Conservation (phyloP, 106 monocot genomes). For the Amphibolis antarctica region DNA sequence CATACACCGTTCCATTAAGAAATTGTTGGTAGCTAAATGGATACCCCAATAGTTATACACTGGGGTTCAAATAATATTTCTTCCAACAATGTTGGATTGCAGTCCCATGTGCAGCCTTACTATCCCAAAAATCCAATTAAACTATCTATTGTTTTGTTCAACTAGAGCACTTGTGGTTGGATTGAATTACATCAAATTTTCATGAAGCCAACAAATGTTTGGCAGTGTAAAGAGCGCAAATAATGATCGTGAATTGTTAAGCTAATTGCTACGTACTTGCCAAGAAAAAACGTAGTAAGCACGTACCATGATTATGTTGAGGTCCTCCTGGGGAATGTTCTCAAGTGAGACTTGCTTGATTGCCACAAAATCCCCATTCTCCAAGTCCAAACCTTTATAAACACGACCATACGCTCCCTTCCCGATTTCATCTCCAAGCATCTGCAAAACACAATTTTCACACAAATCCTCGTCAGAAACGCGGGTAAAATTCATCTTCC, state of each 20-base stretch:
- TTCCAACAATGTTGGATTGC: too few relatives aligned
- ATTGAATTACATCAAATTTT: too few relatives aligned
- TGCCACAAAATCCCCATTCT: slow-evolving; percentile 96
- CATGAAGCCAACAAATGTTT: too few relatives aligned
- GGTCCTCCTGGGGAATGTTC: slow-evolving; percentile 95
- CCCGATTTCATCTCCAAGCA: slow-evolving; percentile 99
- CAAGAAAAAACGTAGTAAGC: neutral
- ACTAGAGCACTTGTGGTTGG: too few relatives aligned
- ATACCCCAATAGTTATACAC: neutral
- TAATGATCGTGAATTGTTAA: too few relatives aligned
- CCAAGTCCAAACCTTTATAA: slow-evolving; percentile 88
- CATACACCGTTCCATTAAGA: neutral
- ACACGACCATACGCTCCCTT: slow-evolving; percentile 99
- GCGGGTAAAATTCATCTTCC: neutral
- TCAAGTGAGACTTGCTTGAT: slow-evolving; percentile 99
- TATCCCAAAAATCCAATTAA: too few relatives aligned
- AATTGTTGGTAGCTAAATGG: neutral
- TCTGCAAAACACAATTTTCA: slow-evolving; percentile 25
- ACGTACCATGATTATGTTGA: slow-evolving; percentile 90
- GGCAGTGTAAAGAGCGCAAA: too few relatives aligned
- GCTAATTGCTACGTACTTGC: neutral
- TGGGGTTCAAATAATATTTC: neutral
- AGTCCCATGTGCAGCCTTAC: too few relatives aligned
- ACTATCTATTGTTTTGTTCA: too few relatives aligned
- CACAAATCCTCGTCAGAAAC: neutral